Evolutionary conservation across 1,284 basidiomycete genomes (phyloP).

Genomic region (Puccinia novopanici): DNA sequence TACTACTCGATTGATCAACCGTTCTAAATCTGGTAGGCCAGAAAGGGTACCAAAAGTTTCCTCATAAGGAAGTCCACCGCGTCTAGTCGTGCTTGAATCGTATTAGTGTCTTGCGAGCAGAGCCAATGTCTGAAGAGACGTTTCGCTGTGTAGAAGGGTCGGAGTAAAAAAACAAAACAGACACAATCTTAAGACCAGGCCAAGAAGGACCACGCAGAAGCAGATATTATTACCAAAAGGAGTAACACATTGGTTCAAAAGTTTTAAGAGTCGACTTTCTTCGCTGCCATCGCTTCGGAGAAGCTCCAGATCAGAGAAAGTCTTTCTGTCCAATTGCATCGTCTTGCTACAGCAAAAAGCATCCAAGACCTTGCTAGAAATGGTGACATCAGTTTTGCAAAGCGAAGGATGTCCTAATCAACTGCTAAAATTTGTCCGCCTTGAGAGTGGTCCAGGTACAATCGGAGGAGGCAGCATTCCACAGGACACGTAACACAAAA

Average conservation of each 20-base stretch:
- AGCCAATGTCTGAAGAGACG: slow-evolving; percentile 91
- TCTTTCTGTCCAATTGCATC: slow-evolving; percentile 86
- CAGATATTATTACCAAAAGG: slow-evolving; percentile 72
- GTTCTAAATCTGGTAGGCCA: slow-evolving; percentile 85
- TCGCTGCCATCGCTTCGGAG: slow-evolving; percentile 87
- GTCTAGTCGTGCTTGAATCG: slow-evolving; percentile 90
- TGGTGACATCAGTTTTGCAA: slow-evolving; percentile 63
- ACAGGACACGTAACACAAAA: slow-evolving; percentile 53
- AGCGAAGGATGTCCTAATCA: slow-evolving; percentile 63
- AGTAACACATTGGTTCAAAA: slow-evolving; percentile 81
- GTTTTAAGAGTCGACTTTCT: slow-evolving; percentile 79
- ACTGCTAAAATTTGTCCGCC: slow-evolving; percentile 74
- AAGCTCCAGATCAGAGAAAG: slow-evolving; percentile 86
- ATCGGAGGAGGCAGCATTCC: slow-evolving; percentile 53
- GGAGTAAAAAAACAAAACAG: slow-evolving; percentile 44
- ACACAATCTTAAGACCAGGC: neutral
- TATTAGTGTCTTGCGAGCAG: slow-evolving; percentile 73
- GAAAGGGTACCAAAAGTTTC: slow-evolving; percentile 71
- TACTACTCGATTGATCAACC: slow-evolving; percentile 87
- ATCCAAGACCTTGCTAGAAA: slow-evolving; percentile 78
- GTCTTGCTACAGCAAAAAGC: slow-evolving; percentile 83
- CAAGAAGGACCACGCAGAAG: slow-evolving; percentile 11
- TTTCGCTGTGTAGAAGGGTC: slow-evolving; percentile 66
- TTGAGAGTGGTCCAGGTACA: slow-evolving; percentile 83
- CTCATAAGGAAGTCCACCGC: slow-evolving; percentile 83